Percentiles rank a stretch among this genome's conserved stretches.
phyloP scores from a whole-genome alignment of 208 protist genomes.

The Blechomonas ayalai region DNA sequence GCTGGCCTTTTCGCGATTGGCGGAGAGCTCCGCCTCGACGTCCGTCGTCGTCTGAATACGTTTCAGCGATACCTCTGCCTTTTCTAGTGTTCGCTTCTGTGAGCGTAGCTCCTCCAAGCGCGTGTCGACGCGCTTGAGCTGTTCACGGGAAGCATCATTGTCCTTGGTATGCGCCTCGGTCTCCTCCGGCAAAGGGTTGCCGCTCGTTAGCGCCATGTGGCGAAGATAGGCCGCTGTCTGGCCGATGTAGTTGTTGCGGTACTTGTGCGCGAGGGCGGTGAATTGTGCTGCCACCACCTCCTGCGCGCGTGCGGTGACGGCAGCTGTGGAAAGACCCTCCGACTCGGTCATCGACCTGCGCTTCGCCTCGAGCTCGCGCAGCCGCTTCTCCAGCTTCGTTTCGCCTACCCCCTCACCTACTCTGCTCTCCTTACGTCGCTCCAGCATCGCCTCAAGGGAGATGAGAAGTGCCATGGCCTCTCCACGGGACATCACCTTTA shows the following conservation, averaged over 20 bases:
- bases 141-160: constrained; percentile 22
- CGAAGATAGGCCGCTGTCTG: constrained; percentile 71
- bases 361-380: constrained; percentile 56
- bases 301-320: constrained; percentile 38
- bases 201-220: constrained; percentile 54
- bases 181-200: constrained; percentile 18
- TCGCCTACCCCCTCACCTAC: background rate
- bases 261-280: constrained; percentile 40
- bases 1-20: constrained; percentile 46
- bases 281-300: constrained; percentile 63
- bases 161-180: constrained; percentile 10
- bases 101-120: constrained; percentile 38
- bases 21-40: constrained; percentile 36
- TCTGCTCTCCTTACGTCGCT: constrained; percentile 35
- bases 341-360: constrained; percentile 44
- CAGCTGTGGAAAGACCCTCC: constrained; percentile 51
- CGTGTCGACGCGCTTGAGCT: constrained; percentile 34
- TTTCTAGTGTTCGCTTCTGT: constrained; percentile 46
- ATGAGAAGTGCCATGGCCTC: constrained; percentile 82
- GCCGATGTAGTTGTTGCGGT: constrained; percentile 74
- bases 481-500: constrained; percentile 51
- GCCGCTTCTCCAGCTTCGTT: constrained; percentile 22
- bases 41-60: constrained; percentile 54
- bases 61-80: constrained; percentile 37
- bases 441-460: constrained; percentile 67